Percentiles rank a stretch among this genome's conserved stretches.
These are phyloP conservation scores for Skeletonema tropicum DNA, from an alignment of 108 stramenopile species.

Conservation along the genomic window DNA sequence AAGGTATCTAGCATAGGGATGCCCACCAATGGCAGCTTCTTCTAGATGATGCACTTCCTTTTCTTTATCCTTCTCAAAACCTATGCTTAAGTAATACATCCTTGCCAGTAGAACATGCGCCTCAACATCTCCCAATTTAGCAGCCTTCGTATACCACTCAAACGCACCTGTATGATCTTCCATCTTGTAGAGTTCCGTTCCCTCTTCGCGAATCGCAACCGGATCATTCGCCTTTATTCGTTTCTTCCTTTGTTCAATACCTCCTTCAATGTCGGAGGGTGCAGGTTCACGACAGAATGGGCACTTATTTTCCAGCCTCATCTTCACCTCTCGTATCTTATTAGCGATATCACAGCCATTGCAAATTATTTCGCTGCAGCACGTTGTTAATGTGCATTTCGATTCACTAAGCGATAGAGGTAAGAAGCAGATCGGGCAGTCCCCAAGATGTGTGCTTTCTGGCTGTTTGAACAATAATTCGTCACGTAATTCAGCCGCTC, in stretches of 20 bases:
- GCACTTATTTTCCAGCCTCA: background rate
- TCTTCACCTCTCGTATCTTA: background rate
- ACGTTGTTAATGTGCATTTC: background rate
- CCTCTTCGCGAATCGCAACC: background rate
- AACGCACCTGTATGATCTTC: background rate
- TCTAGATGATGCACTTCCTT: background rate
- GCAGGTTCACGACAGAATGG: background rate
- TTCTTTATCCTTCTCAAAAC: background rate
- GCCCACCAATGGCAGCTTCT: conserved; percentile 5
- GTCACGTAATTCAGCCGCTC: background rate
- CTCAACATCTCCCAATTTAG: background rate
- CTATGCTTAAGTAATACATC: background rate
- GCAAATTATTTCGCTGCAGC: background rate
- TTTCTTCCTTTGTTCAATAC: background rate
- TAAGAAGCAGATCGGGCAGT: background rate
- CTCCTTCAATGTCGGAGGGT: background rate
- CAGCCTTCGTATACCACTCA: background rate
- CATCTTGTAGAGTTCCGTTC: background rate
- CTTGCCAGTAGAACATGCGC: background rate
- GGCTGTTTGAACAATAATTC: background rate
- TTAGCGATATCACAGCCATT: background rate
- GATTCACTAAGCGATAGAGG: background rate
- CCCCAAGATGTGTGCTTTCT: background rate
- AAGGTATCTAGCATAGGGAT: background rate
- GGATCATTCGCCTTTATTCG: conserved; percentile 5